Percentiles rank a stretch among this genome's conserved stretches.
phyloP scores from a whole-genome alignment of 78 protist genomes.

The Diacronema lutheri region DNA sequence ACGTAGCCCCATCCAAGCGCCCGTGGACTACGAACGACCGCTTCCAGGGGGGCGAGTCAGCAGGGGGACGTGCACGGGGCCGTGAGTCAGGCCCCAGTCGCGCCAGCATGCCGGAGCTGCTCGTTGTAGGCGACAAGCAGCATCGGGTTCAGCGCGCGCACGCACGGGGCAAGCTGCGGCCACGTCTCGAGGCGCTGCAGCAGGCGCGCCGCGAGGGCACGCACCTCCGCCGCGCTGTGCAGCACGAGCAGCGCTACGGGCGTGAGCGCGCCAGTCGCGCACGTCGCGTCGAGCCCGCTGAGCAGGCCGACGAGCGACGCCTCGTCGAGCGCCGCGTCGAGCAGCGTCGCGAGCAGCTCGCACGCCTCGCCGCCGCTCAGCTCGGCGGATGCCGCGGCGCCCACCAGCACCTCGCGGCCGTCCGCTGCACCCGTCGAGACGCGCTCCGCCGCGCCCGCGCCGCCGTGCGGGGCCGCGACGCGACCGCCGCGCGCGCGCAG shows the following conservation, averaged over 20 bases:
- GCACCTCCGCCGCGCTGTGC: not conserved
- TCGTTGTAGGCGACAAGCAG: not conserved
- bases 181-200: not conserved
- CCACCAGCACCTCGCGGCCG: not conserved
- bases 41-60: too few species aligned
- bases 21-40: too few species aligned
- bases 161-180: not conserved
- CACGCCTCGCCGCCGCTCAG: not conserved
- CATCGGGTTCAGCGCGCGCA: not conserved
- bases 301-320: not conserved
- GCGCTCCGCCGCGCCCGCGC: not conserved
- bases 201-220: not conserved
- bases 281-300: not conserved
- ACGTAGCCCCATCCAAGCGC: too few species aligned
- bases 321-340: not conserved
- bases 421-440: not conserved
- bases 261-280: not conserved
- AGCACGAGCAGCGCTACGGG: not conserved
- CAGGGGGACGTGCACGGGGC: too few species aligned
- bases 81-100: too few species aligned
- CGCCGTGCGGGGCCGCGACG: too few species aligned
- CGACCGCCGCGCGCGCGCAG: too few species aligned
- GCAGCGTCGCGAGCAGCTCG: not conserved
- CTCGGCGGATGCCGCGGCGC: not conserved
- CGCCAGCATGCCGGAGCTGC: too few species aligned